Evolutionary conservation across 352 stramenopile species (phyloP).

Genomic region (Saprolegnia parasitica): DNA sequence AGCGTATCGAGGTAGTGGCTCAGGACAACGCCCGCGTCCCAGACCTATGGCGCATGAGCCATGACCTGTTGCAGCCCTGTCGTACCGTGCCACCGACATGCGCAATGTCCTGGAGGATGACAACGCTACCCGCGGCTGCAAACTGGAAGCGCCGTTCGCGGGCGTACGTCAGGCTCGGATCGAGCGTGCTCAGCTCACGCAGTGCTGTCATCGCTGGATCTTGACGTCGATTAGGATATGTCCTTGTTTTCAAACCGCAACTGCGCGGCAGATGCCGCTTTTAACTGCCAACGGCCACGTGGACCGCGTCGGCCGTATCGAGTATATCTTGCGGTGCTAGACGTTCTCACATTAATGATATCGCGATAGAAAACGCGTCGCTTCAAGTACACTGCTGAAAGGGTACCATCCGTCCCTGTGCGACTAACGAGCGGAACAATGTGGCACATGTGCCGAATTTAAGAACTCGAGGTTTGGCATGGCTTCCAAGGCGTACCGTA

Average conservation of each 20-base stretch:
- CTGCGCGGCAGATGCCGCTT: not conserved
- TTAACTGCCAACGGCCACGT: not conserved
- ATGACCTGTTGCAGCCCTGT: not conserved
- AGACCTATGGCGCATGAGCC: not conserved
- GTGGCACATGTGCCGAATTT: too few relatives aligned
- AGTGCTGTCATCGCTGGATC: not conserved
- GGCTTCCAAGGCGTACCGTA: too few relatives aligned
- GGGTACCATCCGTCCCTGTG: too few relatives aligned
- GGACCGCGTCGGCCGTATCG: too few relatives aligned
- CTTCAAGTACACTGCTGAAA: too few relatives aligned
- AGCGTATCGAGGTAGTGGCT: constrained; percentile 23
- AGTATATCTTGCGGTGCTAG: too few relatives aligned
- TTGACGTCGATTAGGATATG: not conserved
- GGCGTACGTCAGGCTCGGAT: constrained; percentile 14
- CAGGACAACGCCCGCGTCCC: constrained; percentile 25
- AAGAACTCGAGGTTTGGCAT: too few relatives aligned
- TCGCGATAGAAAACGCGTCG: too few relatives aligned
- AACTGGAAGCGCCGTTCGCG: constrained; percentile 2
- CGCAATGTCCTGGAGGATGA: constrained; percentile 15
- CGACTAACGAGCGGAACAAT: too few relatives aligned
- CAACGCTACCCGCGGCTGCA: not conserved
- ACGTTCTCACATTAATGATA: too few relatives aligned
- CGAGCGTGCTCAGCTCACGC: constrained; percentile 14
- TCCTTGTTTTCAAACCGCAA: not conserved
- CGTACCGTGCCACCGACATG: constrained; percentile 24